Base-by-base conservation (phyloP, 2,329 filamentous ascomycete species). In the Sclerotinia spermophila region DNA sequence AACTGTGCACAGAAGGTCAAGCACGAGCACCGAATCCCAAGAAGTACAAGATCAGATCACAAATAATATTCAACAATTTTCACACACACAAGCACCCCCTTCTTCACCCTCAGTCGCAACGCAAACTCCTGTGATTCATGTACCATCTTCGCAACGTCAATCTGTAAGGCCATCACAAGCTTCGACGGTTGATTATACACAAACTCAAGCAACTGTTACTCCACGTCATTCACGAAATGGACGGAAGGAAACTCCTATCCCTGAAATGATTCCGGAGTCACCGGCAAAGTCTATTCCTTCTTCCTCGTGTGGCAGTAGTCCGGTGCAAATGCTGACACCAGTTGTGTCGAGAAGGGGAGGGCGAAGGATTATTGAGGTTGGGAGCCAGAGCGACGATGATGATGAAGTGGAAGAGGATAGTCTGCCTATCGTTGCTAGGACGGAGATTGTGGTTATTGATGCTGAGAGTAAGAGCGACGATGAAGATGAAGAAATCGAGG, bases 131-230 rank as follows among this genome's bases (percentile, higher is more conserved):
- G 27, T 38, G 7, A 21, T 51, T 17, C 51, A 67, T 10, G 40
- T 66, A 38, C 62, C 53, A 17, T 51, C 71, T n/a, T 40, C 33
- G 55, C 70, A 27, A 44, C 27, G 56, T 40, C 42, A 40, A 13
- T 21, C 27, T 17, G 4, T 61, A 33, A 68, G 56, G 17, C 67
- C 71, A 8, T 79, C 78, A 6, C 78, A 79, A 71, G 78, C 78
- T n/a, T 74, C 74, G 13, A 79, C 78, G 2, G 77, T 79, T 5
- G 77, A 78, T 59, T 73, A 78, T 30, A 76, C 72, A 3, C 76
- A 77, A 19, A 56, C 60, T 11, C 38, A 69, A 58, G 58, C 64
- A 35, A 48, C 64, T n/a, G 24, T 19, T 44, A 67, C 61, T 19
- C 51, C 30, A 13, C 24, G 33, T 40, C 48, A 5, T 35, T 24